These are phyloP conservation scores for Babesia bovis DNA, from an alignment of 169 alveolate genomes.

Conservation along the genomic window DNA sequence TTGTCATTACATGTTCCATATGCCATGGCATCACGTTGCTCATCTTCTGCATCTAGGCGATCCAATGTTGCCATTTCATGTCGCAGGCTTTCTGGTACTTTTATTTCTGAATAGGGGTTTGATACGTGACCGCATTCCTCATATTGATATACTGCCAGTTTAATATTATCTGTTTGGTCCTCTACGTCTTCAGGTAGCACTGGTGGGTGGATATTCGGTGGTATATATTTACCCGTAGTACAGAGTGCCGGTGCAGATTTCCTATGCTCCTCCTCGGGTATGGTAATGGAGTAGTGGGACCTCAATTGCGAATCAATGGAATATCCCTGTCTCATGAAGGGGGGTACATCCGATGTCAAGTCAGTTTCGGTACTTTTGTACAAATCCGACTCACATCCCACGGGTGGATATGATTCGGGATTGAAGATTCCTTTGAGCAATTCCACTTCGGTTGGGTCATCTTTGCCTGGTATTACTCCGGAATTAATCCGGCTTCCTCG, in stretches of 20 bases:
- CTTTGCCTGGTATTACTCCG: neutral
- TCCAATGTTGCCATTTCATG: neutral
- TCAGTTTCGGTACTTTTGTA: no score
- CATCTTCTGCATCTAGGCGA: neutral
- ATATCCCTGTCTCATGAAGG: no score
- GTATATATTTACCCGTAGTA: neutral
- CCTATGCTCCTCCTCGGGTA: conserved; percentile 3
- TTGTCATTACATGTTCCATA: no score
- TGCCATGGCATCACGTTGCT: no score
- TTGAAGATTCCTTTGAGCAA: conserved; percentile 1
- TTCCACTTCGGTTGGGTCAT: conserved; percentile 33
- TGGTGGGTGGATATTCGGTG: neutral
- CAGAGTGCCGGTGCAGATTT: neutral
- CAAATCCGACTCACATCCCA: no score
- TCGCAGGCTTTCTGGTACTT: neutral
- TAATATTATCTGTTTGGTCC: neutral
- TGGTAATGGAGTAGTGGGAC: neutral
- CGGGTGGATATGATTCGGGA: no score
- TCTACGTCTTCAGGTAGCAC: neutral
- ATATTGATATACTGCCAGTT: neutral
- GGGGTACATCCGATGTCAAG: no score
- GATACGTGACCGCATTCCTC: conserved; percentile 9
- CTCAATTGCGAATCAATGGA: neutral
- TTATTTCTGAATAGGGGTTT: neutral
- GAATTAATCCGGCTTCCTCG: conserved; percentile 22